Conservation (phyloP, 768 basidiomycete species). For the Dictyophora rubrovolvata region DNA sequence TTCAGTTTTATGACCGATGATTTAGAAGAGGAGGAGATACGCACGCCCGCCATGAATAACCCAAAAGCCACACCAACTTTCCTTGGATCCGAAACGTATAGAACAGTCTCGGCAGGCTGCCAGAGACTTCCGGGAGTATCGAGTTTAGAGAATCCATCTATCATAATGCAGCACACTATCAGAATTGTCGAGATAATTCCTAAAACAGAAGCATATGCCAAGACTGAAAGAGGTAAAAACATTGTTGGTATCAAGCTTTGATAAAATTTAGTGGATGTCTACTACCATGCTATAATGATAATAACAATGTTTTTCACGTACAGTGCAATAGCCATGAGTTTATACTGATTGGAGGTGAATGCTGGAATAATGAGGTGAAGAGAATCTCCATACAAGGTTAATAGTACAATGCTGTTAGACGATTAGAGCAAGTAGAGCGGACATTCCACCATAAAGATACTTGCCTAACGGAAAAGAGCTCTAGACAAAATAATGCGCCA, state of each 20-base stretch:
- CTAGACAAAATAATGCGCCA: conserved; percentile 71
- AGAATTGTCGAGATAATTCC: conserved; percentile 73
- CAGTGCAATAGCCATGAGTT: conserved; percentile 64
- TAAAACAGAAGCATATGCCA: conserved; percentile 83
- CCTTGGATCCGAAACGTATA: conserved; percentile 39
- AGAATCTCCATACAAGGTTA: conserved; percentile 84
- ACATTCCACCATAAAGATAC: conserved; percentile 10
- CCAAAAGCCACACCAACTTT: conserved; percentile 77
- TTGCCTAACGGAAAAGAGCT: conserved; percentile 75
- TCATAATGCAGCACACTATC: conserved; percentile 64
- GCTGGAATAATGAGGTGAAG: conserved; percentile 61
- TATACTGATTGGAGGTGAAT: conserved; percentile 63
- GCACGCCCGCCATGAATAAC: conserved; percentile 84
- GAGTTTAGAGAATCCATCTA: conserved; percentile 70
- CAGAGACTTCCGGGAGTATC: conserved; percentile 74
- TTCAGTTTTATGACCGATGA: background rate
- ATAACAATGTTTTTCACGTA: conserved; percentile 29
- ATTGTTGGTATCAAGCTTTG: conserved; percentile 71
- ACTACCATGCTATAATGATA: background rate
- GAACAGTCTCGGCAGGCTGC: conserved; percentile 58
- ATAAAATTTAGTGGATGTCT: conserved; percentile 3
- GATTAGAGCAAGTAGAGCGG: background rate
- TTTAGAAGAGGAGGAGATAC: conserved; percentile 15
- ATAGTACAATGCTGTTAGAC: conserved; percentile 59
- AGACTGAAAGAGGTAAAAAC: conserved; percentile 73